phyloP scores from a whole-genome alignment of 2,329 filamentous ascomycete species.

The Chaetomiaceae sp. region DNA sequence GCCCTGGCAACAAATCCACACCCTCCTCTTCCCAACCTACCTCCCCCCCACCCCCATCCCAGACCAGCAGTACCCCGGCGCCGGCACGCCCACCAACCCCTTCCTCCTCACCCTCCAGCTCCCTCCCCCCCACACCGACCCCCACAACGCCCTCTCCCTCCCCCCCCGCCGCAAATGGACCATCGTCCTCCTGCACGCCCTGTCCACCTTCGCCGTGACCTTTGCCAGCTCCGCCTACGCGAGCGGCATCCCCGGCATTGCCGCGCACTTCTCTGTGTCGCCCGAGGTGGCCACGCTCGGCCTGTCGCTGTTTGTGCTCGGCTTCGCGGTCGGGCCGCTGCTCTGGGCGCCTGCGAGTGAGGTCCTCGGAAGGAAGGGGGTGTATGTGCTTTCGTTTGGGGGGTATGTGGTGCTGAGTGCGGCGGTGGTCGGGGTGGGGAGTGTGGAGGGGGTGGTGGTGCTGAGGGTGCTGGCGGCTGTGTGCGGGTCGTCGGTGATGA shows the following conservation, averaged over 20 bases:
- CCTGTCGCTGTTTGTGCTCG: neutral
- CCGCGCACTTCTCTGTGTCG: neutral
- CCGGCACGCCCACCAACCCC: neutral
- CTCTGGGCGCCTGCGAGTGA: neutral
- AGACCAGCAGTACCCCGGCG: neutral
- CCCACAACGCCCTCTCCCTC: neutral
- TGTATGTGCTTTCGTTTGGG: neutral
- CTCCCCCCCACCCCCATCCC: neutral
- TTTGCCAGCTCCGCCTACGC: neutral
- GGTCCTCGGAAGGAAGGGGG: neutral
- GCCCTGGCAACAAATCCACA: neutral
- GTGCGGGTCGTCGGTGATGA: slow-evolving; percentile 56
- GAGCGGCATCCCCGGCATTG: neutral
- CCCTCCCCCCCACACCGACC: neutral
- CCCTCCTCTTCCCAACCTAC: neutral
- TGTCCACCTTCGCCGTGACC: neutral
- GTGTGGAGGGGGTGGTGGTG: slow-evolving; percentile 42
- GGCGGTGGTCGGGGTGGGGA: neutral
- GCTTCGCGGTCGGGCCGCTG: neutral
- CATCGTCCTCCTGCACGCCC: neutral
- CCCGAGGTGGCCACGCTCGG: neutral
- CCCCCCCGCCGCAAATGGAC: neutral
- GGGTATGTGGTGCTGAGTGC: neutral
- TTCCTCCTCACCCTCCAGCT: neutral
- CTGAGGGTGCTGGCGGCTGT: slow-evolving; percentile 58